Evolutionary conservation across 345 rosid species (phyloP), one percentile per base, ranked within the genome.

Genomic region (Raphanus raphanistrum): DNA sequence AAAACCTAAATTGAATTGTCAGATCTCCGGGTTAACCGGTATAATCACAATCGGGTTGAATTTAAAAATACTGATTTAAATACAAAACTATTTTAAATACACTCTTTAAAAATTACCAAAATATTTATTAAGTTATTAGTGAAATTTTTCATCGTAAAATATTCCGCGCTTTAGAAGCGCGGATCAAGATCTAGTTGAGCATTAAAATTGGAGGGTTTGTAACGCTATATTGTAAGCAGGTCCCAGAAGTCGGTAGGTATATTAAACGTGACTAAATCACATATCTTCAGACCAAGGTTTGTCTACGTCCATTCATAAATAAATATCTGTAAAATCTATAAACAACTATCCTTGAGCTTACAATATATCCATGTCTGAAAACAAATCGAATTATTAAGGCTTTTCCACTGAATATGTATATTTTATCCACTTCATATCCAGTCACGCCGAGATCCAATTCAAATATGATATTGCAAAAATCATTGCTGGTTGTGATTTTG

Each of bases 211-310:
- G 29, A 28, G 29, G 29, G 29, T 2, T 28, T 28, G 29, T 28
- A 28, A 28, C 29, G 29, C 29, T 28, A 28, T 28, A 28, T 35
- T 35, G 16, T 48, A 13, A 48, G 54, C 54, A 48, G 16, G 16
- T 48, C 6, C 16, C 16, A 48, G 11, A 57, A 35, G 77, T 3
- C 54, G 26, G 26, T 52, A 10, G 35, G 50, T 69, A 76, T 70
- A 28, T 76, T 10, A 76, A 71, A 77, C 65, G 80, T 77, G 76
- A 3, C 65, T 25, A 54, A 61, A 76, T 48, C 54, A 48, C 54
- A 48, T 75, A 75, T 68, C 68, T 67, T 43, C 73, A 61, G 61
- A 76, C 17, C 70, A 27, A 76, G 17, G 80, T 26, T 43, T 27
- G 31, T 61, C 28, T 21, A 5, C 57, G 66, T 54, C 80, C 71